phyloP scores from a whole-genome alignment of 1,284 basidiomycete species.

The Fistulina hepatica region DNA sequence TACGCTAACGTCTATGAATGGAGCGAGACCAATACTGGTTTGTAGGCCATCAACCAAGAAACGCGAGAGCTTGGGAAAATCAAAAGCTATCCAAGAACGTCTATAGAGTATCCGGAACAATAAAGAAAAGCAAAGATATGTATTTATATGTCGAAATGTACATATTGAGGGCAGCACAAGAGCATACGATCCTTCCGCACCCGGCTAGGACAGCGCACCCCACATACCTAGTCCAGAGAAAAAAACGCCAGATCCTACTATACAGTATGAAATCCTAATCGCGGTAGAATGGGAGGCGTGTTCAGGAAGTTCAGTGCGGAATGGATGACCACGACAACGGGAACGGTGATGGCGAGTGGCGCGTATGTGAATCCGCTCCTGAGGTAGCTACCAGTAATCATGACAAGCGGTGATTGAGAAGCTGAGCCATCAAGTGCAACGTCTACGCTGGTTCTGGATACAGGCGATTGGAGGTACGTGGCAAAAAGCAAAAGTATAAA shows the following conservation, averaged over 20 bases:
- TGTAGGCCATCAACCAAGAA: no score
- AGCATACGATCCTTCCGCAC: no score
- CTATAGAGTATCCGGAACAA: no score
- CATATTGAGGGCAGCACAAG: no score
- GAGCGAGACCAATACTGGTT: no score
- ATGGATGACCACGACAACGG: constrained; percentile 38
- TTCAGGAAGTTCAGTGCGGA: constrained; percentile 45
- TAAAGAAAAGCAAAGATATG: no score
- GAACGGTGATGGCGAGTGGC: constrained; percentile 35
- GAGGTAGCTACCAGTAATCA: no score
- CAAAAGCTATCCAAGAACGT: no score
- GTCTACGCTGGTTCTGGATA: constrained; percentile 16
- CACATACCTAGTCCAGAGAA: constrained; percentile 60
- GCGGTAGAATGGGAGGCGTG: constrained; percentile 48
- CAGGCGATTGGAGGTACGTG: constrained; percentile 4
- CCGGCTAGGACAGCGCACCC: constrained; percentile 51
- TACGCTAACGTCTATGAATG: no score
- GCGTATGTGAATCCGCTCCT: constrained; percentile 21
- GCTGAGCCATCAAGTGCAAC: constrained; percentile 12
- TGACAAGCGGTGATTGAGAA: no score
- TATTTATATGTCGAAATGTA: no score
- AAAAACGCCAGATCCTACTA: constrained; percentile 52
- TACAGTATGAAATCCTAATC: constrained; percentile 56
- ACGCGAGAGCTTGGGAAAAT: no score
- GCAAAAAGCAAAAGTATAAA: constrained; percentile 33